Percentiles rank a stretch among this genome's conserved stretches.
These are phyloP conservation scores for Viola pubescens DNA, from an alignment of 441 rosid genomes.

Conservation along the genomic window DNA sequence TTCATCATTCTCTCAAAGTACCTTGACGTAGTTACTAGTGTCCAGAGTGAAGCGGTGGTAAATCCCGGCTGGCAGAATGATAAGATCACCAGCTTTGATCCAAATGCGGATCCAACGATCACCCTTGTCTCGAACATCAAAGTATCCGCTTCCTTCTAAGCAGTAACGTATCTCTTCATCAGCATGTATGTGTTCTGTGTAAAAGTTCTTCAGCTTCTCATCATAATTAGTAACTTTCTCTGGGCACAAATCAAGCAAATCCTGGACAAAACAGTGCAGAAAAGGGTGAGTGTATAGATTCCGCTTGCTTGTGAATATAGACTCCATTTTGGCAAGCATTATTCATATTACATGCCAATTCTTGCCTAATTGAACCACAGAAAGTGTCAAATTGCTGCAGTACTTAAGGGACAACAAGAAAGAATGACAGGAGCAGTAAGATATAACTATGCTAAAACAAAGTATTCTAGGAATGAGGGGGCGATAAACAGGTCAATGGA, in stretches of 20 bases:
- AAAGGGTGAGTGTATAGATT: too few species aligned
- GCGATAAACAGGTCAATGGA: too few species aligned
- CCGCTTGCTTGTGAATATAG: too few species aligned
- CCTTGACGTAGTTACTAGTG: constrained; percentile 62
- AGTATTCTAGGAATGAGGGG: too few species aligned
- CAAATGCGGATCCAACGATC: constrained; percentile 71
- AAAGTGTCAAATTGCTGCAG: too few species aligned
- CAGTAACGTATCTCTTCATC: constrained; percentile 90
- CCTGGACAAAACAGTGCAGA: constrained; percentile 29
- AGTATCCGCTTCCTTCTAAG: constrained; percentile 76
- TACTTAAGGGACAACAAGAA: too few species aligned
- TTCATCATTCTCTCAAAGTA: constrained; percentile 12
- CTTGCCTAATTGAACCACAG: too few species aligned
- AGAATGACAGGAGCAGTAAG: too few species aligned
- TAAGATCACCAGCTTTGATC: constrained; percentile 68
- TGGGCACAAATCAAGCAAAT: constrained; percentile 69
- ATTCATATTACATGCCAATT: too few species aligned
- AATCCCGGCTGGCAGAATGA: constrained; percentile 71
- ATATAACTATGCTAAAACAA: too few species aligned
- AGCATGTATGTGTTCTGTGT: constrained; percentile 74
- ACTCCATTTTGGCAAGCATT: too few species aligned
- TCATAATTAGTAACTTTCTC: constrained; percentile 71
- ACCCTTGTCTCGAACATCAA: constrained; percentile 66
- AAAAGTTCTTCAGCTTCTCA: constrained; percentile 79
- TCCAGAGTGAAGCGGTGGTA: constrained; percentile 87